Percentiles rank a stretch among this genome's conserved stretches.
Evolutionary conservation across 2,329 filamentous ascomycete genomes (phyloP).

Genomic region (Trichoderma breve): DNA sequence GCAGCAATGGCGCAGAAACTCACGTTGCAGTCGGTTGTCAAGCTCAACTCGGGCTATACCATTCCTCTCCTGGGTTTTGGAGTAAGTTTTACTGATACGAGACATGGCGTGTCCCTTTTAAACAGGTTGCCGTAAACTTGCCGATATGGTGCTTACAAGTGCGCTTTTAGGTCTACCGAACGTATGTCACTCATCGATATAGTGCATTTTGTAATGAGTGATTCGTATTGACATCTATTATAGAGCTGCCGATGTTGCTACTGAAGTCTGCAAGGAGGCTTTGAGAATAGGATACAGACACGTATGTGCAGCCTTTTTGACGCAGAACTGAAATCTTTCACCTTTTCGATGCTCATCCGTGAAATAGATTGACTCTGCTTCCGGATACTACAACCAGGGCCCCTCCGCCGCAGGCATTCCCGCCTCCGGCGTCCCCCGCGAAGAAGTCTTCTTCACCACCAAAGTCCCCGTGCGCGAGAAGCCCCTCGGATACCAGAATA

Average conservation of each 20-base stretch:
- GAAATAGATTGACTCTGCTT: conserved; percentile 52
- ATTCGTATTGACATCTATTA: conserved; percentile 11
- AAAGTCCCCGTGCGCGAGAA: conserved; percentile 47
- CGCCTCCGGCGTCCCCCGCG: conserved; percentile 42
- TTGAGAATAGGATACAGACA: conserved; percentile 54
- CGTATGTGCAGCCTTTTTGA: conserved; percentile 31
- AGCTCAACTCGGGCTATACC: conserved; percentile 54
- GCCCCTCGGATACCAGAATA: conserved; percentile 56
- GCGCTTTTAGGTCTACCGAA: conserved; percentile 49
- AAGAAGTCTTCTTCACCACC: conserved; percentile 55
- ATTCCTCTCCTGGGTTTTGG: conserved; percentile 55
- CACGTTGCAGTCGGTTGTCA: conserved; percentile 47
- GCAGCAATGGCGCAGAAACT: conserved; percentile 47
- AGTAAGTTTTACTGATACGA: conserved; percentile 37
- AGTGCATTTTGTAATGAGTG: background rate
- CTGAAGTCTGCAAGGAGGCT: conserved; percentile 44
- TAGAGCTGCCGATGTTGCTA: conserved; percentile 33
- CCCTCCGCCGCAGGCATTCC: conserved; percentile 47
- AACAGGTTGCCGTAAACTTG: background rate
- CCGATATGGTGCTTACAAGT: background rate
- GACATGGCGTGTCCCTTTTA: background rate
- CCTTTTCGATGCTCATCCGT: no score
- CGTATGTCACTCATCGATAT: conserved; percentile 36
- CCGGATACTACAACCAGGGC: conserved; percentile 51
- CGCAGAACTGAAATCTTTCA: no score